Percentiles rank a stretch among this genome's conserved stretches.
Conservation (phyloP, 768 basidiomycete genomes). For the Sistotremastrum niveocremeum region DNA sequence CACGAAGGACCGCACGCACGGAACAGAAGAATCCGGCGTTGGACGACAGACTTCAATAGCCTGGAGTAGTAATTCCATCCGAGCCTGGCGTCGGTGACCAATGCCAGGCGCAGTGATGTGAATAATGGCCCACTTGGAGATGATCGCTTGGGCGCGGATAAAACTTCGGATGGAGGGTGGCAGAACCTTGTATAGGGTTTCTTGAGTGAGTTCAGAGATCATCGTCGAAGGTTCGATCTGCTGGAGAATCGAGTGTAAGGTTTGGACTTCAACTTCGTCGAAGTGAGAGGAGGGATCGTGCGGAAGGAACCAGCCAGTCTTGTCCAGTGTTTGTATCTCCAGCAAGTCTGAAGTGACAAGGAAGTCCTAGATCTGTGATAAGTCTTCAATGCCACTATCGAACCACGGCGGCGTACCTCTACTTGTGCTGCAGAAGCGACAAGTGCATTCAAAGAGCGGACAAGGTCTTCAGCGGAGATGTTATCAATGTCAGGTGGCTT, state of each 20-base stretch:
- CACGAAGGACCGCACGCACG: conserved; percentile 66
- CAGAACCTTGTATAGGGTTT: conserved; percentile 57
- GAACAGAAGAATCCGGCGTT: conserved; percentile 25
- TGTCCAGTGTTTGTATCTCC: conserved; percentile 69
- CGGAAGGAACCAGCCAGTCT: conserved; percentile 61
- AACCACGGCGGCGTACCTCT: conserved; percentile 35
- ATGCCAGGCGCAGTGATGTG: conserved; percentile 53
- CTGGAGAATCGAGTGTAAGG: conserved; percentile 58
- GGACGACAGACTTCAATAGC: conserved; percentile 62
- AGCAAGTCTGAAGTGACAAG: conserved; percentile 66
- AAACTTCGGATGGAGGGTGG: conserved; percentile 68
- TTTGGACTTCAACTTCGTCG: conserved; percentile 67
- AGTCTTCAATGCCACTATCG: conserved; percentile 2
- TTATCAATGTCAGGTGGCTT: conserved; percentile 52
- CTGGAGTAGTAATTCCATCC: conserved; percentile 60
- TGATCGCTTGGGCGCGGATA: conserved; percentile 58
- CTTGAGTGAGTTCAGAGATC: conserved; percentile 57
- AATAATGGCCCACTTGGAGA: conserved; percentile 69
- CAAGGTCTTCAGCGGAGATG: conserved; percentile 53
- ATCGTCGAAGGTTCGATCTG: conserved; percentile 61
- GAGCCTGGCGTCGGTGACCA: conserved; percentile 52
- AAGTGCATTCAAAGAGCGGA: conserved; percentile 70
- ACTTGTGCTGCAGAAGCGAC: conserved; percentile 59
- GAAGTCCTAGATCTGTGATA: conserved; percentile 40
- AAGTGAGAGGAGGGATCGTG: conserved; percentile 40